These are phyloP conservation scores for Lachancea meyersii DNA, from an alignment of 805 yeast species.

Conservation along the genomic window DNA sequence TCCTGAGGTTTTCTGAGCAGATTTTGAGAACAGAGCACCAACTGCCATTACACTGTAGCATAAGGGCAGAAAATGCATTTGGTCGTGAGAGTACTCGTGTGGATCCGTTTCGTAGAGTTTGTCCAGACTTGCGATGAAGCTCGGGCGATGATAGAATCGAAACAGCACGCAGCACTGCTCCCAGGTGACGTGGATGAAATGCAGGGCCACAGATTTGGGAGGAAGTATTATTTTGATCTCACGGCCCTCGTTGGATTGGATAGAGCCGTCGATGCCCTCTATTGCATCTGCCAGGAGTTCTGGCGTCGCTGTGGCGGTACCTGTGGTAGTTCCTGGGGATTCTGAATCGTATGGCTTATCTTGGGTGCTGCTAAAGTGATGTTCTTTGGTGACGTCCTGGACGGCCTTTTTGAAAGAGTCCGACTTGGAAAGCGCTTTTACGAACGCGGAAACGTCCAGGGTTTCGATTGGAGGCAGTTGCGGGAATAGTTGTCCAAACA, in stretches of 20 bases:
- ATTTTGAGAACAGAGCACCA: slow-evolving; percentile 65
- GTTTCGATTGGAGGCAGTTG: slow-evolving; percentile 23
- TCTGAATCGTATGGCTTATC: not conserved
- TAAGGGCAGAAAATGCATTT: slow-evolving; percentile 73
- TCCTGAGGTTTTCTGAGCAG: slow-evolving; percentile 28
- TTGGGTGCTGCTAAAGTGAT: slow-evolving; percentile 11
- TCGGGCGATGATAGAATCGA: slow-evolving; percentile 81
- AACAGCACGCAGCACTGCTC: slow-evolving; percentile 78
- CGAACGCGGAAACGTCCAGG: slow-evolving; percentile 25
- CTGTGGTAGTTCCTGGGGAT: slow-evolving; percentile 4
- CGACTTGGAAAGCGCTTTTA: slow-evolving; percentile 21
- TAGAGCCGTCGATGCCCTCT: slow-evolving; percentile 20
- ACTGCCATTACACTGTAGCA: slow-evolving; percentile 82
- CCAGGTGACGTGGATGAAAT: slow-evolving; percentile 75
- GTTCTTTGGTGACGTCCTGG: slow-evolving; percentile 22
- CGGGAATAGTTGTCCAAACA: slow-evolving; percentile 25
- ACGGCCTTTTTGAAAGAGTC: slow-evolving; percentile 10
- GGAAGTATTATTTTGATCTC: slow-evolving; percentile 70
- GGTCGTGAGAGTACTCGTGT: slow-evolving; percentile 64
- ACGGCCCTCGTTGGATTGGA: slow-evolving; percentile 24
- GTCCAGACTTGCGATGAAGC: slow-evolving; percentile 68
- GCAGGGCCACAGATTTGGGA: slow-evolving; percentile 65
- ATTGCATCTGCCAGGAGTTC: slow-evolving; percentile 8
- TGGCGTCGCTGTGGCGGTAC: slow-evolving; percentile 6
- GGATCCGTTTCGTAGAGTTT: slow-evolving; percentile 75